Evolutionary conservation across 2,329 filamentous ascomycete genomes (phyloP).

Genomic region (Didymella pinodella): DNA sequence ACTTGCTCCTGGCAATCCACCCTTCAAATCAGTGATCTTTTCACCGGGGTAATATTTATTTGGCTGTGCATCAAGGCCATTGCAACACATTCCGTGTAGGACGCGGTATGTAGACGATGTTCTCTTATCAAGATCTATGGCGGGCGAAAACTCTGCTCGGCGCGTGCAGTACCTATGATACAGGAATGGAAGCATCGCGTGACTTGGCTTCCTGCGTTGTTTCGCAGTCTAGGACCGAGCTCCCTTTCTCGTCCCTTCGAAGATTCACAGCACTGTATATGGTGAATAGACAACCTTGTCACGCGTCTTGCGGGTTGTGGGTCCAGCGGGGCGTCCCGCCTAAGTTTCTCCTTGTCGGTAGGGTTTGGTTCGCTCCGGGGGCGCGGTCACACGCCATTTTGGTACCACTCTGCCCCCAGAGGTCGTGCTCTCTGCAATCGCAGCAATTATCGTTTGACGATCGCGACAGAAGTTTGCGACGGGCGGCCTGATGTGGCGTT

Average conservation of each 20-base stretch:
- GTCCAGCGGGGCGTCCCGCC: slow-evolving; percentile 17
- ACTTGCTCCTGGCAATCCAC: neutral
- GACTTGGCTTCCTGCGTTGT: neutral
- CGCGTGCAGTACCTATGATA: neutral
- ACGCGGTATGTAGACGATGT: neutral
- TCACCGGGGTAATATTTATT: neutral
- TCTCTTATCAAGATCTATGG: neutral
- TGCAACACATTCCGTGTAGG: slow-evolving; percentile 8
- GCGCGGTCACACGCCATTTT: slow-evolving; percentile 13
- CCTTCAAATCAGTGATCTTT: neutral
- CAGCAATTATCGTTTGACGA: slow-evolving; percentile 15
- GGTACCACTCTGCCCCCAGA: slow-evolving; percentile 7
- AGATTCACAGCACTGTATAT: slow-evolving; percentile 8
- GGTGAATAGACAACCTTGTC: slow-evolving; percentile 9
- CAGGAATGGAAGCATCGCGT: slow-evolving; percentile 3
- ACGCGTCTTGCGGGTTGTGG: slow-evolving; percentile 19
- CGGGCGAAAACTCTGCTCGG: neutral
- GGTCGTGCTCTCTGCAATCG: slow-evolving; percentile 5
- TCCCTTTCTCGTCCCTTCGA: neutral
- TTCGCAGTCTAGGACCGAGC: neutral
- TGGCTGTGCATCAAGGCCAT: neutral
- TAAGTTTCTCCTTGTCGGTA: slow-evolving; percentile 14
- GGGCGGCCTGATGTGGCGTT: slow-evolving; percentile 17
- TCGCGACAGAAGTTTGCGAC: slow-evolving; percentile 8
- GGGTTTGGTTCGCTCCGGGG: slow-evolving; percentile 5